A percentile compares a stretch with the other conserved stretches of the same genome.
These are phyloP conservation scores for Curvularia hawaiiensis DNA, from an alignment of 2,329 filamentous ascomycete species.

Conservation along the genomic window DNA sequence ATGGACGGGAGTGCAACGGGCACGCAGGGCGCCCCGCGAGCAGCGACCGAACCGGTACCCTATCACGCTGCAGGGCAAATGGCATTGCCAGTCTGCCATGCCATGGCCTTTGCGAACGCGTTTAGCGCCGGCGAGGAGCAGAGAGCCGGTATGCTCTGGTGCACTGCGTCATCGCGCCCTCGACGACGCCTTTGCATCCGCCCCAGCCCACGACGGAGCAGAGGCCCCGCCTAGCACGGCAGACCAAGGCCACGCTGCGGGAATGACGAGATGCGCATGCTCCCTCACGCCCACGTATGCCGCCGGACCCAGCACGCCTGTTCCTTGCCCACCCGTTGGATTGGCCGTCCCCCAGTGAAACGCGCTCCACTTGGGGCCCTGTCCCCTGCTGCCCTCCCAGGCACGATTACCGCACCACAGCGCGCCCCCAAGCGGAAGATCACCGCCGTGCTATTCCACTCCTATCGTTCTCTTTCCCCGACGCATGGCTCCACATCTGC, in stretches of 20 bases:
- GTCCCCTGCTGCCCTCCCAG: slow-evolving; percentile 29
- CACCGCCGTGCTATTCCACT: slow-evolving; percentile 38
- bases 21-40: slow-evolving; percentile 13
- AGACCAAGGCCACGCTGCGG: slow-evolving; percentile 22
- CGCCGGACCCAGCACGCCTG: slow-evolving; percentile 2
- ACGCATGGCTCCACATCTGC: slow-evolving; percentile 21
- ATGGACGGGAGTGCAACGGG: slow-evolving; percentile 1
- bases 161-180: slow-evolving; percentile 25
- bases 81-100: slow-evolving; percentile 7
- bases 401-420: slow-evolving; percentile 32
- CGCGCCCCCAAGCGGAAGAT: slow-evolving; percentile 39
- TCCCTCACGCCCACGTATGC: slow-evolving; percentile 14
- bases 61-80: slow-evolving; percentile 17
- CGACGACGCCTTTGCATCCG: slow-evolving; percentile 17
- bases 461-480: slow-evolving; percentile 36
- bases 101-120: slow-evolving; percentile 13
- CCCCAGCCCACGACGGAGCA: slow-evolving; percentile 8
- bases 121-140: slow-evolving; percentile 20
- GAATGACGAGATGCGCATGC: slow-evolving; percentile 27
- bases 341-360: slow-evolving; percentile 25
- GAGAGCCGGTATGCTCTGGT: slow-evolving; percentile 4
- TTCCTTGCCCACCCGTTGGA: slow-evolving; percentile 12
- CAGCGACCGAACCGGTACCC: slow-evolving; percentile 7
- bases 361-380: slow-evolving; percentile 35
- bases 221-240: slow-evolving; percentile 14